Conservation (phyloP, 306 rosid genomes). For the Inga oerstediana region DNA sequence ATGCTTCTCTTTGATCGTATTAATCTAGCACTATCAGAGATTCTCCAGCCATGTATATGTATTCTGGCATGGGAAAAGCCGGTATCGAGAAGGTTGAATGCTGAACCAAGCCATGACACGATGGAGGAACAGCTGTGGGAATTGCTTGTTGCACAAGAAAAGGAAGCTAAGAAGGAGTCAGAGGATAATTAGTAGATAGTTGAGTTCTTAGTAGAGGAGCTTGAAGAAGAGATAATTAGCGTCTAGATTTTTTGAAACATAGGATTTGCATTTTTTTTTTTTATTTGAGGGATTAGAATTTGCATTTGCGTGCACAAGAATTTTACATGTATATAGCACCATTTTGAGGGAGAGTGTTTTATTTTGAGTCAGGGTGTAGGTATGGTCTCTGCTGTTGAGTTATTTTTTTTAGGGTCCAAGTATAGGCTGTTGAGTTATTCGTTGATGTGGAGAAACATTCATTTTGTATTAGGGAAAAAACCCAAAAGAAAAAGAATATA, state of each 20-base stretch:
- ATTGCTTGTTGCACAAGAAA: conserved; percentile 58
- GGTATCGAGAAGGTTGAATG: conserved; percentile 55
- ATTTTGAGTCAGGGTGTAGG: conserved; percentile 39
- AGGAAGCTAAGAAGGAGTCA: conserved; percentile 49
- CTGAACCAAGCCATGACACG: conserved; percentile 42
- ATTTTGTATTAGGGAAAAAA: not conserved
- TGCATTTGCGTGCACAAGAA: conserved; percentile 27
- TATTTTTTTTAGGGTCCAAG: not conserved
- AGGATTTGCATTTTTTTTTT: conserved; percentile 19
- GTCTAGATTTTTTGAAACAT: conserved; percentile 37
- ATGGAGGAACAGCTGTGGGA: conserved; percentile 80
- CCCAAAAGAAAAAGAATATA: not conserved
- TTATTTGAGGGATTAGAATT: conserved; percentile 28
- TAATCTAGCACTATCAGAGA: conserved; percentile 57
- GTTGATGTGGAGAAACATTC: conserved; percentile 36
- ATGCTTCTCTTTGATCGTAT: conserved; percentile 80
- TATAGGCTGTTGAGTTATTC: conserved; percentile 36
- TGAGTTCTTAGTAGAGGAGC: conserved; percentile 63
- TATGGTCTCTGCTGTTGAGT: not conserved
- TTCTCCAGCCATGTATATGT: conserved; percentile 55
- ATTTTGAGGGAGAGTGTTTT: conserved; percentile 39
- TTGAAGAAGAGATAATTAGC: conserved; percentile 60
- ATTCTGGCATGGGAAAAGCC: conserved; percentile 58
- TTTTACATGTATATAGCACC: conserved; percentile 33
- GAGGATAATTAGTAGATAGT: conserved; percentile 59